Evolutionary conservation across 2,329 filamentous ascomycete genomes (phyloP), one percentile per base, ranked within the genome.

Genomic region (Tricladium varicosporioides): DNA sequence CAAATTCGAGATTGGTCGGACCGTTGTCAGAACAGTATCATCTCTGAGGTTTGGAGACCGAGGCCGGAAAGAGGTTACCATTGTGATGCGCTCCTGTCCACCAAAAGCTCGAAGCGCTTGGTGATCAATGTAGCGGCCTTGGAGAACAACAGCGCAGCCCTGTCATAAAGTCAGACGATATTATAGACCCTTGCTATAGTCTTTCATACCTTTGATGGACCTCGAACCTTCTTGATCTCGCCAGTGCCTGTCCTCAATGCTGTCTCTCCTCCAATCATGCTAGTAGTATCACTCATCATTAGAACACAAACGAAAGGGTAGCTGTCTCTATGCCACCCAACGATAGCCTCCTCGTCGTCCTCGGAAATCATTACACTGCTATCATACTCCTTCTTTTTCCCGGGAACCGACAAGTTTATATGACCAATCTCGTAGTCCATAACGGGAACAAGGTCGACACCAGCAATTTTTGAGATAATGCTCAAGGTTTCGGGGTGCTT

Each of bases 391-490:
- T 46, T 59, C 58, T 59, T 73, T 57, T 64, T 51, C 22, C 61
- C 60, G 40, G 67, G 70, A 8, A 76, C 69, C 1, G 78, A 79
- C 46, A 85, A 71, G 67, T 86, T 86, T 70, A 83, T 78, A 63
- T 84, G 79, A 16, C 76, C 80, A 58, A 84, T 79, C 62, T 85
- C 83, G 61, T 78, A 82, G 69, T 84, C 78, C 66, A 82, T 77
- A 7, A 73, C 75, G 0, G 80, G 80, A 8, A 84, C 73, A 13
- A 85, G 74, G 8, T 85, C 83, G 16, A 85, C 74, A 8, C 82
- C 81, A 18, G 82, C 81, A 48, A 84, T 76, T 57, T 78, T 74
- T 2, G 80, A 84, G 52, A 85, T 74, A 62, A 78, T 77, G 8
- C 73, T 71, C 2, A 84, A 75, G 1, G 80, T 77, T 50, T 82